These are phyloP conservation scores for Xylariaceae sp. DNA, from an alignment of 2,329 filamentous ascomycete species.

Conservation along the genomic window DNA sequence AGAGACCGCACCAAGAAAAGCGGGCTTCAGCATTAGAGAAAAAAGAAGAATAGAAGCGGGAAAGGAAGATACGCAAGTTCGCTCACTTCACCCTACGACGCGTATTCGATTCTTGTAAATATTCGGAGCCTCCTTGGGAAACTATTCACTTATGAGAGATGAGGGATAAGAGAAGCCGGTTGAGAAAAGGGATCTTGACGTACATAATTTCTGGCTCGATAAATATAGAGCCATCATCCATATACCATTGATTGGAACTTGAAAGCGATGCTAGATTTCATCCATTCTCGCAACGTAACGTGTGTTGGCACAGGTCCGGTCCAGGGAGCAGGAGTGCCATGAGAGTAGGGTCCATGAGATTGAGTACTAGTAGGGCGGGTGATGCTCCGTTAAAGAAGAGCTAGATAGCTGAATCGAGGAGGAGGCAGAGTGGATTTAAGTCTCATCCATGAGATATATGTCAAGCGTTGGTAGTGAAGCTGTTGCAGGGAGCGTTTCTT, in stretches of 20 bases:
- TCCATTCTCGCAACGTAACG: too few relatives aligned
- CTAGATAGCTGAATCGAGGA: too few relatives aligned
- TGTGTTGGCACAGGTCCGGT: too few relatives aligned
- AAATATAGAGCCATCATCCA: not conserved
- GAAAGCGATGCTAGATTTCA: not conserved
- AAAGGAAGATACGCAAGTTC: not conserved
- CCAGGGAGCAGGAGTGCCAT: too few relatives aligned
- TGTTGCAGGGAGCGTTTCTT: too few relatives aligned
- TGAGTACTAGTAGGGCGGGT: not conserved
- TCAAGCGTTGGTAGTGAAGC: too few relatives aligned
- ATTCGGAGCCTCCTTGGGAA: conserved; percentile 6
- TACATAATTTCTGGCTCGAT: conserved; percentile 1
- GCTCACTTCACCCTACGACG: not conserved
- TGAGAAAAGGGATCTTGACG: not conserved
- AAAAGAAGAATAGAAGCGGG: not conserved
- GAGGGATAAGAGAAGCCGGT: not conserved
- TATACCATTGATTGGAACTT: not conserved
- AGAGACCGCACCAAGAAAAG: not conserved
- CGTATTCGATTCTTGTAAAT: conserved; percentile 30
- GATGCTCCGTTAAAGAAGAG: too few relatives aligned
- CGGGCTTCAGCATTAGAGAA: not conserved
- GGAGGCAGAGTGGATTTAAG: too few relatives aligned
- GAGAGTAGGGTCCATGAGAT: too few relatives aligned
- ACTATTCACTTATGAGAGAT: not conserved
- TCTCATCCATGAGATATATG: too few relatives aligned